phyloP scores from a whole-genome alignment of 2,329 filamentous ascomycete genomes.

The Alternaria angustiovoidea region DNA sequence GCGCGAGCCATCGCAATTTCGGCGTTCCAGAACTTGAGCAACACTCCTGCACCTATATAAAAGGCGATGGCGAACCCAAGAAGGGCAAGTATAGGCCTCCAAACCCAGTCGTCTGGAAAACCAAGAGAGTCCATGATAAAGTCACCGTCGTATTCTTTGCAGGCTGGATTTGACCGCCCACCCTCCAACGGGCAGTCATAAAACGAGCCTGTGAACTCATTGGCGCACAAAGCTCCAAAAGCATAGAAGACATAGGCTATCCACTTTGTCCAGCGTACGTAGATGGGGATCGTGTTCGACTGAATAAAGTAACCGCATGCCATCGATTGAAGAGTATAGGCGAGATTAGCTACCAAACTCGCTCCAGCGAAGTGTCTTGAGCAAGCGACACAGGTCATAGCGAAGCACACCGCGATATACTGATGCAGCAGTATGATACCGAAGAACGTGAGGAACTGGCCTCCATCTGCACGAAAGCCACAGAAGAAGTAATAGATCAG shows the following conservation, averaged over 20 bases:
- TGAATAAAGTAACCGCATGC: slow-evolving; percentile 82
- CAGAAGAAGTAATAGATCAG: slow-evolving; percentile 81
- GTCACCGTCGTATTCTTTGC: slow-evolving; percentile 71
- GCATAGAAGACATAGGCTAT: slow-evolving; percentile 72
- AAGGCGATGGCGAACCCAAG: slow-evolving; percentile 71
- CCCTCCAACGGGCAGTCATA: slow-evolving; percentile 74
- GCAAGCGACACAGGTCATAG: slow-evolving; percentile 71
- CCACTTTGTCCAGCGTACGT: slow-evolving; percentile 81
- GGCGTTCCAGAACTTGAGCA: slow-evolving; percentile 70
- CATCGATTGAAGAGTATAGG: slow-evolving; percentile 76
- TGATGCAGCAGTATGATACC: slow-evolving; percentile 73
- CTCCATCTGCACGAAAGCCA: slow-evolving; percentile 70
- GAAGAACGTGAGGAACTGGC: slow-evolving; percentile 77
- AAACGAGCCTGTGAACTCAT: slow-evolving; percentile 76
- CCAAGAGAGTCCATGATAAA: slow-evolving; percentile 75
- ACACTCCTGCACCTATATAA: slow-evolving; percentile 65
- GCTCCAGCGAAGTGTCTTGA: slow-evolving; percentile 74
- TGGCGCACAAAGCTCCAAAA: slow-evolving; percentile 74
- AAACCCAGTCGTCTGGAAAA: slow-evolving; percentile 72
- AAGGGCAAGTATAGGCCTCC: slow-evolving; percentile 70
- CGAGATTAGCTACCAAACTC: slow-evolving; percentile 75
- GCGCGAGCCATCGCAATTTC: slow-evolving; percentile 75
- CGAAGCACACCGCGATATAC: slow-evolving; percentile 76
- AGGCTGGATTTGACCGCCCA: slow-evolving; percentile 69
- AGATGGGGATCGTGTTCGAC: slow-evolving; percentile 74